A percentile compares a stretch with the other conserved stretches of the same genome.
Conservation (phyloP, 2,329 filamentous ascomycete genomes). For the Paraphaeosphaeria sporulosa region DNA sequence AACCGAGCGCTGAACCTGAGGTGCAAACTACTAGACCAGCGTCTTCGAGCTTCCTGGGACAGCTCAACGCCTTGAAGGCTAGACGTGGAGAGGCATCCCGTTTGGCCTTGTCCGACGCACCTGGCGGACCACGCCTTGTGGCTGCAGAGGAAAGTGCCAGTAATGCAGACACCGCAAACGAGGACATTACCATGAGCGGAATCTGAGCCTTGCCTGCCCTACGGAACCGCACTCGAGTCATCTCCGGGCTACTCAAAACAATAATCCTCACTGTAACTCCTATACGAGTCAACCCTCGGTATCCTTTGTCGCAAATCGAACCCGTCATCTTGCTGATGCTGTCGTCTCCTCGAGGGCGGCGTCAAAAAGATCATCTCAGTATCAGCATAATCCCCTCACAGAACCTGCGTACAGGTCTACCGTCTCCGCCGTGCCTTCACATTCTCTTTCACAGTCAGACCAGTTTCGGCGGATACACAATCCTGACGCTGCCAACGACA, state of each 20-base stretch:
- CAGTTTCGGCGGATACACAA: neutral
- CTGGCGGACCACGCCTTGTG: conserved; percentile 26
- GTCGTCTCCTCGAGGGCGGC: neutral
- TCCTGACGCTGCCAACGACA: neutral
- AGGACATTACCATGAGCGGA: conserved; percentile 21
- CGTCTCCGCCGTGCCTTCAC: neutral
- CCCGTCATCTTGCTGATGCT: neutral
- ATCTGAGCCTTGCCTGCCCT: conserved; percentile 13
- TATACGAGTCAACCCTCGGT: neutral
- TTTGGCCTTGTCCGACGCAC: conserved; percentile 25
- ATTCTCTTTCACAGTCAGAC: neutral
- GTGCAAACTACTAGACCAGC: conserved; percentile 17
- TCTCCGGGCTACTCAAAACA: neutral
- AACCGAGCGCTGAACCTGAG: neutral
- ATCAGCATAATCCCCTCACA: neutral
- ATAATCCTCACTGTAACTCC: neutral
- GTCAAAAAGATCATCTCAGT: neutral
- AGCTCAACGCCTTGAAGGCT: conserved; percentile 51
- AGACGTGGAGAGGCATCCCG: conserved; percentile 48
- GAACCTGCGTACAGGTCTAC: neutral
- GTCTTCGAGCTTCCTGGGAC: conserved; percentile 51
- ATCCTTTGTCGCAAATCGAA: neutral
- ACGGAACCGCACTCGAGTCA: neutral
- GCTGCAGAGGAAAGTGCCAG: conserved; percentile 13
- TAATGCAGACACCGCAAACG: neutral